Evolutionary conservation across 371 early-diverging fungal species (phyloP).

Genomic region (Rhizomucor pusillus): DNA sequence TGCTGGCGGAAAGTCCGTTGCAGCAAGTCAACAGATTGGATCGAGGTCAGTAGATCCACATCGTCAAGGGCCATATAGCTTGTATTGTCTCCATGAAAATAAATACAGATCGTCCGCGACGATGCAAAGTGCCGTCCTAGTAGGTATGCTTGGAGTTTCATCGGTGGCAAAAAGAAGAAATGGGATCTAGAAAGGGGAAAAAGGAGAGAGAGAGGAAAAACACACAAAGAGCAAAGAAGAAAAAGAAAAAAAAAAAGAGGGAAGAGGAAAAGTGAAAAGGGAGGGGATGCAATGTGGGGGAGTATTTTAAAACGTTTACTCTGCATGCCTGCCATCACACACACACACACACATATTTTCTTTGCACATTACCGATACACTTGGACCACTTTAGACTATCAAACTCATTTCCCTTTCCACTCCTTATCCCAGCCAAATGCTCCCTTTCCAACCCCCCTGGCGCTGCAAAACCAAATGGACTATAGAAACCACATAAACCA

Average conservation of each 20-base stretch:
- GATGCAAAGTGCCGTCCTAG: constrained; percentile 2
- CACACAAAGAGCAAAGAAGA: constrained; percentile 8
- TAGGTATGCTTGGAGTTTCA: constrained; percentile 11
- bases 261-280: constrained; percentile 5
- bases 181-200: neutral
- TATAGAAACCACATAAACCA: too few relatives aligned
- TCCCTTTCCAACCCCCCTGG: too few relatives aligned
- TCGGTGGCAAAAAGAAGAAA: neutral
- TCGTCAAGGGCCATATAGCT: constrained; percentile 3
- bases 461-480: too few relatives aligned
- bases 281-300: neutral
- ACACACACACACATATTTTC: neutral
- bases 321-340: too few relatives aligned
- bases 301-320: neutral
- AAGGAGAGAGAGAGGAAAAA: constrained; percentile 3
- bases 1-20: constrained; percentile 4
- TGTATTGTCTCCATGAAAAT: constrained; percentile 5
- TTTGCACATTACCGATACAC: neutral
- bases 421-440: too few relatives aligned
- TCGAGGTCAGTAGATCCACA: neutral
- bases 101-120: constrained; percentile 9
- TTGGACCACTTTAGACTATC: too few relatives aligned
- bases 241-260: constrained; percentile 7
- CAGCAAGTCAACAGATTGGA: neutral
- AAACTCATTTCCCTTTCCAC: too few relatives aligned